Percentiles rank a stretch among this genome's conserved stretches.
Conservation (phyloP, 331 rosid genomes). For the Dryas integrifolia region DNA sequence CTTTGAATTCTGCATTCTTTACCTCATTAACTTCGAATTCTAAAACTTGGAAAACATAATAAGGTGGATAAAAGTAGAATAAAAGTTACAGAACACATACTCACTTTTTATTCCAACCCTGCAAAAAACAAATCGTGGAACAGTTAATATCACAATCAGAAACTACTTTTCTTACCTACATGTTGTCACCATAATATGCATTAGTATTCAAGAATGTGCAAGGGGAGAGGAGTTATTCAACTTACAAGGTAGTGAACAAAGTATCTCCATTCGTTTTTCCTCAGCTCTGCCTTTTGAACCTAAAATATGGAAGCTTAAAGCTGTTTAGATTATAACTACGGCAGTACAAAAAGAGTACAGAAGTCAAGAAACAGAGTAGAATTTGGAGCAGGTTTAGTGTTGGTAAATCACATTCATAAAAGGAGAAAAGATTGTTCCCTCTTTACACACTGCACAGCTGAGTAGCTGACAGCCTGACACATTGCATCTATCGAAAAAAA, state of each 20-base stretch:
- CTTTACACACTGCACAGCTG: background rate
- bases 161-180: constrained; percentile 10
- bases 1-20: background rate
- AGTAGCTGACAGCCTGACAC: too few relatives aligned
- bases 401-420: background rate
- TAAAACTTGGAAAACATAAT: background rate
- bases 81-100: constrained; percentile 36
- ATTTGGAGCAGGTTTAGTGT: background rate
- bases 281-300: constrained; percentile 85
- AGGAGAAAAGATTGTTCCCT: background rate
- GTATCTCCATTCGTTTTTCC: constrained; percentile 87
- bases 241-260: constrained; percentile 97
- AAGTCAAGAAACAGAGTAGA: background rate
- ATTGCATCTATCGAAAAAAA: background rate
- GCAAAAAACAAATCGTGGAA: constrained; percentile 45
- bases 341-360: background rate
- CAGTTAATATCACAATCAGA: constrained; percentile 31
- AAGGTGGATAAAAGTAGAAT: constrained; percentile 15
- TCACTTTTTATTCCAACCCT: constrained; percentile 99
- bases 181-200: background rate
- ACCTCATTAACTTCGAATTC: constrained; percentile 10
- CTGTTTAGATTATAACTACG: background rate
- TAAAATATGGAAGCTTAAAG: constrained; percentile 30
- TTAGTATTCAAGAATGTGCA: background rate
- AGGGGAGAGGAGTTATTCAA: constrained; percentile 21